phyloP scores from a whole-genome alignment of 805 yeast species.

The Yarrowia osloensis region DNA sequence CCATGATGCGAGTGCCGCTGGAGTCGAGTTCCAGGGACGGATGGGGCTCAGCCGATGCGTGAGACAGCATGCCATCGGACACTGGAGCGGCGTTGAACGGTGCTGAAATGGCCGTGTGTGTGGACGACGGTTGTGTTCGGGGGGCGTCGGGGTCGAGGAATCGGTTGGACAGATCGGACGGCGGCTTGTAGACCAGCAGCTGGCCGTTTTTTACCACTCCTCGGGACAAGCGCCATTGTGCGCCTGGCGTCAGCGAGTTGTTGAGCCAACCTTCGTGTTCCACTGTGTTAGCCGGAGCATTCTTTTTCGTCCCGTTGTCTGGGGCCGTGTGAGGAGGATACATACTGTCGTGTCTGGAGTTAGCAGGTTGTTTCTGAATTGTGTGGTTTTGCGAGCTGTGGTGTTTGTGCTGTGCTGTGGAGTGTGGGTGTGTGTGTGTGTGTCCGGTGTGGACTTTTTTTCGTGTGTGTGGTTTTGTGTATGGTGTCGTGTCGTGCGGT shows the following conservation, averaged over 20 bases:
- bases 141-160: conserved; percentile 14
- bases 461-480: not conserved
- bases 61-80: conserved; percentile 31
- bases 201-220: conserved; percentile 73
- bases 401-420: not conserved
- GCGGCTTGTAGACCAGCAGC: conserved; percentile 62
- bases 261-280: conserved; percentile 31
- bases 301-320: not conserved
- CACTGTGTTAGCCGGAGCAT: conserved; percentile 19
- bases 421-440: not conserved
- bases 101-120: conserved; percentile 20
- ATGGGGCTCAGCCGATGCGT: conserved; percentile 50
- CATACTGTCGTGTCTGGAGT: conserved; percentile 29
- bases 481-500: conserved; percentile 20
- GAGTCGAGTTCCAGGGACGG: conserved; percentile 59
- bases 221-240: conserved; percentile 51
- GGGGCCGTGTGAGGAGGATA: not conserved
- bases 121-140: not conserved
- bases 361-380: conserved; percentile 2
- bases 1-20: conserved; percentile 47
- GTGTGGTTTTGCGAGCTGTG: not conserved
- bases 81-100: conserved; percentile 27
- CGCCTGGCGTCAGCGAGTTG: conserved; percentile 21
- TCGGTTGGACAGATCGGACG: conserved; percentile 46
- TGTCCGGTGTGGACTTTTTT: not conserved